phyloP scores from a whole-genome alignment of 2,329 filamentous ascomycete species.

The Colletotrichum spaethianum region DNA sequence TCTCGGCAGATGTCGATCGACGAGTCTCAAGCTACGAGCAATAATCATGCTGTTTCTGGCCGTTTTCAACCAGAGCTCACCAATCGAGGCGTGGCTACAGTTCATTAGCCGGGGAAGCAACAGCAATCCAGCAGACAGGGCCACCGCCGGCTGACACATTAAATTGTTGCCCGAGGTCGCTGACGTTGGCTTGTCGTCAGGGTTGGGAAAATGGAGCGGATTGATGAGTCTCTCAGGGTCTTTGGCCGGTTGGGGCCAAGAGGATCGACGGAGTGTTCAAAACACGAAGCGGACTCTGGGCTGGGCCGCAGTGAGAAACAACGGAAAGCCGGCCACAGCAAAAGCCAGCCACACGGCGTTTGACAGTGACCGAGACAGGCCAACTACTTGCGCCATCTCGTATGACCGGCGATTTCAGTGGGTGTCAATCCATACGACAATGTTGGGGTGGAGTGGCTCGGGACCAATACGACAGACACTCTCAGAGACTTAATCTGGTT shows the following conservation, averaged over 20 bases:
- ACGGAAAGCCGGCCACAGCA: not conserved
- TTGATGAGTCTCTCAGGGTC: conserved; percentile 6
- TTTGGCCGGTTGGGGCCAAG: conserved; percentile 18
- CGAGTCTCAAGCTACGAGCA: not conserved
- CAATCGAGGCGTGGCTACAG: not conserved
- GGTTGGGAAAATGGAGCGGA: not conserved
- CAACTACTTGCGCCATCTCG: conserved; percentile 8
- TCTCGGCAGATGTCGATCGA: conserved; percentile 36
- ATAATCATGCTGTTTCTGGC: conserved; percentile 11
- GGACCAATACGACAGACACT: not conserved
- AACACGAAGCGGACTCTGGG: conserved; percentile 18
- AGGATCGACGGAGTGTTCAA: conserved; percentile 21
- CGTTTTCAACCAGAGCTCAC: conserved; percentile 25
- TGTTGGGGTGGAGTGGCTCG: not conserved
- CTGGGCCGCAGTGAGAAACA: conserved; percentile 3
- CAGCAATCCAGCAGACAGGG: not conserved
- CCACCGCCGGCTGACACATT: not conserved
- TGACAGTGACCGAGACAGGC: conserved; percentile 29
- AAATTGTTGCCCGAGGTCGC: conserved; percentile 4
- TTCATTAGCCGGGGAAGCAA: not conserved
- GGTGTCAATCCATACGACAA: not conserved
- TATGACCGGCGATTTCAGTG: conserved; percentile 22
- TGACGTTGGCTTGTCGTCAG: not conserved
- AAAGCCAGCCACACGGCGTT: conserved; percentile 15
- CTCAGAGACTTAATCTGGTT: not conserved